Evolutionary conservation across 495 filamentous ascomycete genomes (phyloP), one percentile per base, ranked within the genome.

Genomic region (Penicillium bialowiezense): DNA sequence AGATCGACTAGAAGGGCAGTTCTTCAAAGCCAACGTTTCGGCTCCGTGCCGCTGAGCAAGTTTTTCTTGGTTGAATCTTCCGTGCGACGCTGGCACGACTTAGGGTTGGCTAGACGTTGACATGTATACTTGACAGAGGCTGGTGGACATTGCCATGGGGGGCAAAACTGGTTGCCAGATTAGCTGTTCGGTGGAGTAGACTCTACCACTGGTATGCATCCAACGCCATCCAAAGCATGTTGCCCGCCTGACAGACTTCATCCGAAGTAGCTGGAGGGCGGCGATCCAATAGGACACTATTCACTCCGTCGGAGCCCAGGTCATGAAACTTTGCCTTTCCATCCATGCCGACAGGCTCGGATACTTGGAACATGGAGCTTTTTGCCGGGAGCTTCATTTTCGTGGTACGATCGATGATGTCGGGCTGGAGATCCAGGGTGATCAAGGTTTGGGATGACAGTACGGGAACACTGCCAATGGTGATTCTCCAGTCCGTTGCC

Each of bases 1-100:
- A 34, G 48, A 51, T 59, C 23, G 52, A 56, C 51, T 6, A 61
- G 54, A 64, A 61, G 44, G 58, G 58, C 34, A 56, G 45, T 44
- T 52, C 49, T 54, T 54, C 35, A 36, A 24, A 21, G 21, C 14
- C 8, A 28, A 35, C 38, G 32, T 50, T 33, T 56, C 50, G 54
- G 54, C 52, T 52, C 51, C 49, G 42, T 62, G 45, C 50, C 44
- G 54, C 19, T 50, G 55, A 50, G 52, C 50, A 48, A 26, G 21
- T 56, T 56, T 55, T 44, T 31, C 42, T 49, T 53, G 43, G 50
- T 33, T 37, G 48, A 42, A 28, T 29, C 21, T 12, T 32, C 34
- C 50, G 60, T 61, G 38, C 32, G 38, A 64, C 60, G 31, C 20
- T 14, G 37, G 14, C 12, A 31, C 24, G 37, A 9, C 23, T 21